These are phyloP conservation scores for Byssoonygena ceratinophila DNA, from an alignment of 2,329 filamentous ascomycete species.

Conservation along the genomic window DNA sequence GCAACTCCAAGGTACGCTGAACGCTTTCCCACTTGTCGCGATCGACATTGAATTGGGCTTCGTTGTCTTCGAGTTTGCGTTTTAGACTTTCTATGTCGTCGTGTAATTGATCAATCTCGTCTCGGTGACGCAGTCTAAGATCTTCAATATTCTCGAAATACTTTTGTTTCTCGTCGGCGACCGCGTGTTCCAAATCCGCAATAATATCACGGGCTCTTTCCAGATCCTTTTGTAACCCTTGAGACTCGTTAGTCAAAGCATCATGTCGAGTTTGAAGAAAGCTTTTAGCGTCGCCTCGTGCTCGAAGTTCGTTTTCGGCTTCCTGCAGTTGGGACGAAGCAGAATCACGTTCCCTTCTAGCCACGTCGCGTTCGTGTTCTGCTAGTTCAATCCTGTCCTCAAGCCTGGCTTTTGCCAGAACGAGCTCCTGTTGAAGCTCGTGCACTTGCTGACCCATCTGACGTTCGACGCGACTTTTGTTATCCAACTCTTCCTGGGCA, in stretches of 20 bases:
- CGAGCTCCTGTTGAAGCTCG: conserved; percentile 31
- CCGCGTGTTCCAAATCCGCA: conserved; percentile 40
- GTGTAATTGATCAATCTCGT: conserved; percentile 45
- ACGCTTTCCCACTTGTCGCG: conserved; percentile 63
- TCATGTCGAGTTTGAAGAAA: conserved; percentile 60
- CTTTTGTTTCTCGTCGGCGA: conserved; percentile 47
- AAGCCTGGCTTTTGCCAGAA: conserved; percentile 29
- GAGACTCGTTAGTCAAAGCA: conserved; percentile 54
- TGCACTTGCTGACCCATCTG: conserved; percentile 32
- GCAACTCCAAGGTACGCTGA: conserved; percentile 53
- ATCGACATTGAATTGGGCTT: conserved; percentile 59
- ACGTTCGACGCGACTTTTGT: conserved; percentile 34
- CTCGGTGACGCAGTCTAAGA: conserved; percentile 45
- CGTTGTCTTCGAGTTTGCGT: conserved; percentile 56
- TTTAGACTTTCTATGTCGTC: conserved; percentile 52
- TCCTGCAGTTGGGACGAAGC: conserved; percentile 43
- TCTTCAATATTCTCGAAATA: conserved; percentile 52
- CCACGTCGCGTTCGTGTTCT: conserved; percentile 36
- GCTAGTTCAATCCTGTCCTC: conserved; percentile 37
- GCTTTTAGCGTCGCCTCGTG: conserved; percentile 53
- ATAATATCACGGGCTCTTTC: conserved; percentile 36
- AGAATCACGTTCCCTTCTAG: conserved; percentile 36
- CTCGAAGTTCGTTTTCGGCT: conserved; percentile 49
- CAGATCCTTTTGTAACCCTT: conserved; percentile 56
- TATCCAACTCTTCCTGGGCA: conserved; percentile 37